Evolutionary conservation across 2,329 filamentous ascomycete species (phyloP).

Genomic region (Tympanopsis confertula): DNA sequence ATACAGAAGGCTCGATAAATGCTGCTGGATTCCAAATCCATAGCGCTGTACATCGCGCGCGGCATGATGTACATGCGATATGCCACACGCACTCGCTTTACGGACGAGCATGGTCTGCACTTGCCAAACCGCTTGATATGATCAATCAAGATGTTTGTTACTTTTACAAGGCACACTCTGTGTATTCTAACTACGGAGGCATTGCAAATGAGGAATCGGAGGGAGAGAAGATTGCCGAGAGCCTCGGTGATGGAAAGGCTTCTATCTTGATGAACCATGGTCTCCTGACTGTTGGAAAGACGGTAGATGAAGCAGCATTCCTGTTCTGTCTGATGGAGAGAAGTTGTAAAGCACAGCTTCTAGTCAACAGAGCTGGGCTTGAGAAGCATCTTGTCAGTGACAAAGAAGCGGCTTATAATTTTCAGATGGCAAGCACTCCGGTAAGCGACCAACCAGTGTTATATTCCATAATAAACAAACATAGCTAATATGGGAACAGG

Average conservation of each 20-base stretch:
- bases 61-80: slow-evolving; percentile 44
- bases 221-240: not conserved
- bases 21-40: slow-evolving; percentile 47
- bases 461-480: not conserved
- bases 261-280: slow-evolving; percentile 36
- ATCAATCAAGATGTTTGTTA: slow-evolving; percentile 45
- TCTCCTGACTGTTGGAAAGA: slow-evolving; percentile 32
- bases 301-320: slow-evolving; percentile 36
- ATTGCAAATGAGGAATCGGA: not conserved
- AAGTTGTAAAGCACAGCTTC: slow-evolving; percentile 37
- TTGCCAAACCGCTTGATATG: slow-evolving; percentile 46
- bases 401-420: slow-evolving; percentile 28
- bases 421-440: slow-evolving; percentile 30
- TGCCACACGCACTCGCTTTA: slow-evolving; percentile 47
- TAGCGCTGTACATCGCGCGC: slow-evolving; percentile 42
- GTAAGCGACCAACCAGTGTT: slow-evolving; percentile 3
- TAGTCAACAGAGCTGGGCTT: slow-evolving; percentile 34
- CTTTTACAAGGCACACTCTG: slow-evolving; percentile 25
- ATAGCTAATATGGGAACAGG: slow-evolving; percentile 8
- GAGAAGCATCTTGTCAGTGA: not conserved
- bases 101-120: slow-evolving; percentile 48
- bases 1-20: slow-evolving; percentile 27
- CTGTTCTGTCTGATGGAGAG: slow-evolving; percentile 41
- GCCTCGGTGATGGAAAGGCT: slow-evolving; percentile 17
- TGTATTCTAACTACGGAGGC: not conserved